phyloP scores from a whole-genome alignment of 306 rosid species.

The Prunus davidiana region DNA sequence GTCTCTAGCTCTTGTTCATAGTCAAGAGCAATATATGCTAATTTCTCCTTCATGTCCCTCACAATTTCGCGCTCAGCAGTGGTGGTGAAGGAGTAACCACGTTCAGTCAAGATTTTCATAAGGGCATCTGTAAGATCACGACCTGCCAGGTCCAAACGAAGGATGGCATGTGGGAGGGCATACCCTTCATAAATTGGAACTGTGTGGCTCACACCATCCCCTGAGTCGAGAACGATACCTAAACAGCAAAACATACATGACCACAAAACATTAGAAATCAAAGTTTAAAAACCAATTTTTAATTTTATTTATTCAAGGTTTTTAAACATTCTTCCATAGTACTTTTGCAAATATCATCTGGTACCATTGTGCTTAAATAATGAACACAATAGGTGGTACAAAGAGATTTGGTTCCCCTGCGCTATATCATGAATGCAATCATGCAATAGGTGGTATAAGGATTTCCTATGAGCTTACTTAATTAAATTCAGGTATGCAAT shows the following conservation, averaged over 20 bases:
- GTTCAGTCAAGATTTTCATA: slow-evolving; percentile 96
- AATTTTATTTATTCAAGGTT: too few species aligned
- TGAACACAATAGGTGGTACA: neutral
- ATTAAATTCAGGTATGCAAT: neutral
- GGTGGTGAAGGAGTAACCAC: slow-evolving; percentile 97
- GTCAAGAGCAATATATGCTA: slow-evolving; percentile 91
- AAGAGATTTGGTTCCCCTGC: neutral
- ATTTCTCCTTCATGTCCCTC: slow-evolving; percentile 88
- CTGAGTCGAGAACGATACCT: slow-evolving; percentile 95
- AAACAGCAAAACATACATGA: slow-evolving; percentile 12
- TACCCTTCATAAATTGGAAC: slow-evolving; percentile 98
- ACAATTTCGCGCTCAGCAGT: slow-evolving; percentile 96
- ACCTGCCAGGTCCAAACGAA: slow-evolving; percentile 95
- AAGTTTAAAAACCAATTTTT: neutral
- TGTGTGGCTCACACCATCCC: slow-evolving; percentile 99
- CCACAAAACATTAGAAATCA: slow-evolving; percentile 1
- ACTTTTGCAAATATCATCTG: neutral
- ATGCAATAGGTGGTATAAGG: neutral
- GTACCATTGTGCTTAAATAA: neutral
- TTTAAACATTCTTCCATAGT: neutral
- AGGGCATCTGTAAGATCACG: slow-evolving; percentile 96
- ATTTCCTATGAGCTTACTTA: neutral
- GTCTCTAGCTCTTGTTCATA: slow-evolving; percentile 92
- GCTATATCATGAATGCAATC: neutral
- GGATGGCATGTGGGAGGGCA: slow-evolving; percentile 97